Base-by-base conservation (phyloP, 2,329 filamentous ascomycete genomes). In the Cordyceps fumosorosea region DNA sequence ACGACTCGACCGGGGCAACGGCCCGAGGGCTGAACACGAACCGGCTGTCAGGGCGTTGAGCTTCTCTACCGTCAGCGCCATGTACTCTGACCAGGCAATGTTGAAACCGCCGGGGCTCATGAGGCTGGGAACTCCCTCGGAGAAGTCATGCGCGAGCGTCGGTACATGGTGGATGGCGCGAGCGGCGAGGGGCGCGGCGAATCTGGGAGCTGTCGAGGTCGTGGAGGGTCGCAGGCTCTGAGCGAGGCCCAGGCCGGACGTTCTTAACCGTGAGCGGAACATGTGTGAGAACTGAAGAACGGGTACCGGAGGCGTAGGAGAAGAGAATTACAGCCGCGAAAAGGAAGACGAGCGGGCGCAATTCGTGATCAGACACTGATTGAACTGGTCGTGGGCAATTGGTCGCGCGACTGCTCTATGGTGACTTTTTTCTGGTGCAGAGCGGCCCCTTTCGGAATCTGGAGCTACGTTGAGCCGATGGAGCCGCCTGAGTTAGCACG, bases 1-100 rank as follows among this genome's bases (percentile, higher is more conserved):
- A 47, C 40, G 10, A 16, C 26, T 29, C n/a, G n/a, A n/a, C n/a
- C n/a, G n/a, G n/a, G n/a, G n/a, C n/a, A n/a, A n/a, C n/a, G n/a
- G n/a, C n/a, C n/a, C n/a, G 20, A 22, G 18, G 10, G 54, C 32
- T 29, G 61, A 56, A 62, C 29, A 77, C 81, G 67, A 81, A 92
- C 93, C 92, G 66, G 82, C 84, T 65, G 85, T 89, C 70, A 89
- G 75, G 63, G 80, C 76, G 75, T 96, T 96, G 73, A 98, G 82
- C 75, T 89, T 89, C 65, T 91, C 80, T 58, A 93, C 75, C 70
- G 93, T 81, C 67, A 89, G 76, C 44, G 78, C 72, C 81, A 96
- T 92, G 78, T 97, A 96, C 71, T 92, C 81, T 40, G 83, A 88
- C 87, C 91, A 99, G 56, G 92, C 87, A 60, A 90, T 82, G 62